These are phyloP conservation scores for Coprinellus micaceus DNA, from an alignment of 768 basidiomycete species.

Conservation along the genomic window DNA sequence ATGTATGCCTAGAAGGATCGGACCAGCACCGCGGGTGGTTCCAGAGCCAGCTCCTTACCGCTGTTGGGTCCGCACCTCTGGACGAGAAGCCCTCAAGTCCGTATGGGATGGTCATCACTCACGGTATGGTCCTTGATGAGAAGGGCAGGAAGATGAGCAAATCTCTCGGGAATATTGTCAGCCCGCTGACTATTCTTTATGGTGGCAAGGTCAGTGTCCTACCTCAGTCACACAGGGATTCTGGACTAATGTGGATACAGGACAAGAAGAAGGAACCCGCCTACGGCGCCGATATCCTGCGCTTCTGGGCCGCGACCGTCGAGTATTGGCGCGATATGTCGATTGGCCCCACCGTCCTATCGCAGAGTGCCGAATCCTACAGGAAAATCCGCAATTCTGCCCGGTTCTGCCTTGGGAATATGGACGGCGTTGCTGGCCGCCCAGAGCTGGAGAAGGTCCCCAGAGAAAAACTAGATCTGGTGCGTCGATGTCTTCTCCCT, in stretches of 20 bases:
- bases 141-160: slow-evolving; percentile 97
- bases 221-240: neutral
- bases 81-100: slow-evolving; percentile 40
- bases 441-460: slow-evolving; percentile 32
- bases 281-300: slow-evolving; percentile 82
- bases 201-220: slow-evolving; percentile 73
- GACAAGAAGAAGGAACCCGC: slow-evolving; percentile 45
- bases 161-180: slow-evolving; percentile 86
- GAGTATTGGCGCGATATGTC: slow-evolving; percentile 89
- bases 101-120: slow-evolving; percentile 82
- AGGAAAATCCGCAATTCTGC: slow-evolving; percentile 85
- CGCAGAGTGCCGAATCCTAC: slow-evolving; percentile 70
- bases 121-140: slow-evolving; percentile 95
- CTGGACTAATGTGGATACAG: no score
- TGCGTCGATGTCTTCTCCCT: no score
- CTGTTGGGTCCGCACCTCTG: slow-evolving; percentile 46
- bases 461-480: slow-evolving; percentile 54
- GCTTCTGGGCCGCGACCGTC: slow-evolving; percentile 88
- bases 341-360: slow-evolving; percentile 73
- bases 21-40: slow-evolving; percentile 99
- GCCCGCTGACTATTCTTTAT: slow-evolving; percentile 74
- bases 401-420: slow-evolving; percentile 82
- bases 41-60: slow-evolving; percentile 89
- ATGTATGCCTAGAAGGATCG: slow-evolving; percentile 90
- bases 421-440: slow-evolving; percentile 39